phyloP scores from a whole-genome alignment of 768 basidiomycete species.

The Boletus pseudopeckii region DNA sequence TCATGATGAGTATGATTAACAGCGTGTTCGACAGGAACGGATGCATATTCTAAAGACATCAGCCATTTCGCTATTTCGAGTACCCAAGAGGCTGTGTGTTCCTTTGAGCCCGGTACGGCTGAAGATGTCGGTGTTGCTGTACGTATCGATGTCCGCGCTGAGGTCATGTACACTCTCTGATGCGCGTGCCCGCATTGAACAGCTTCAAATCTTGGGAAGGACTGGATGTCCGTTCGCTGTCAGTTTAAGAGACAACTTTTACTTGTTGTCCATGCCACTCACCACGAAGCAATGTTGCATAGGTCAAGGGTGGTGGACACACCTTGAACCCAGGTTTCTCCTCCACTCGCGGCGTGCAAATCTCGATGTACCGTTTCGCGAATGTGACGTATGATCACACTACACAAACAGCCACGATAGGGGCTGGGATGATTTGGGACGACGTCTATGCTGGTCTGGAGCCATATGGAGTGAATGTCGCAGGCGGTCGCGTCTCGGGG shows the following conservation, averaged over 20 bases:
- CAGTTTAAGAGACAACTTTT: constrained; percentile 6
- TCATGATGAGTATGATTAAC: constrained; percentile 5
- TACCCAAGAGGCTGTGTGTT: constrained; percentile 44
- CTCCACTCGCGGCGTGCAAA: constrained; percentile 58
- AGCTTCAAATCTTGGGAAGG: constrained; percentile 48
- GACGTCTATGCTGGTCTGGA: constrained; percentile 56
- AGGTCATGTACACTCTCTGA: background rate
- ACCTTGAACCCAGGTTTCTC: constrained; percentile 53
- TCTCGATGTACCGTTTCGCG: constrained; percentile 50
- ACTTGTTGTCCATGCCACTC: background rate
- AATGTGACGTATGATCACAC: constrained; percentile 40
- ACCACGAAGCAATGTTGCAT: background rate
- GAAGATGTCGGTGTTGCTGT: constrained; percentile 54
- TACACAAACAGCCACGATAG: constrained; percentile 39
- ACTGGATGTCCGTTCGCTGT: constrained; percentile 55
- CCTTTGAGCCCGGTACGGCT: constrained; percentile 55
- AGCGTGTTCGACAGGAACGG: constrained; percentile 14
- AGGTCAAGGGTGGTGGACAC: constrained; percentile 69
- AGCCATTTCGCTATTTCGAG: constrained; percentile 50
- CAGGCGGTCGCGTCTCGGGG: constrained; percentile 57
- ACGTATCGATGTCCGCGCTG: background rate
- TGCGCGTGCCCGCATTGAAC: background rate
- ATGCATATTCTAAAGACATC: constrained; percentile 40
- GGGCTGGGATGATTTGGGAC: constrained; percentile 57
- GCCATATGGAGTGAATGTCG: constrained; percentile 48